Evolutionary conservation across 768 basidiomycete species (phyloP), one percentile per base, ranked within the genome.

Genomic region (Tulasnella sp.): DNA sequence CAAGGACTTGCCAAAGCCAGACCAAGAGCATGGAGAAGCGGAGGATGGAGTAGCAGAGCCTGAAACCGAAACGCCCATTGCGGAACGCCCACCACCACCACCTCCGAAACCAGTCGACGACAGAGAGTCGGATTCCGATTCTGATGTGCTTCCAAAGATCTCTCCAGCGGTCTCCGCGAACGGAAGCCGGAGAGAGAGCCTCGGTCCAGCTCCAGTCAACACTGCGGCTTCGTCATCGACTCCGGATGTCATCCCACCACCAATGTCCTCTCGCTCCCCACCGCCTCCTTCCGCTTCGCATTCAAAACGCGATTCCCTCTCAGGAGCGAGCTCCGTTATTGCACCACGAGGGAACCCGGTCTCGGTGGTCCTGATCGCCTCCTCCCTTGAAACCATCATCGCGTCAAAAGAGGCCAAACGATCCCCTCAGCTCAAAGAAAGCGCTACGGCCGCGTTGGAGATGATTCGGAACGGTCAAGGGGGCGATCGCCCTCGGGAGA

Each of bases 321-420:
- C 77, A 19, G 58, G 58, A 62, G 62, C 77, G 19, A 78, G 58
- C 21, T 78, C 77, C 36, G 38, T 78, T 42, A 78, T 39, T n/a
- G 77, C 77, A 1, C 38, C 73, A 5, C 73, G 79, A 74, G 79
- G 72, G 14, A 80, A 79, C 56, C 74, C 79, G 5, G 80, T 81
- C 16, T 81, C 80, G 21, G 73, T 75, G 21, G 80, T 80, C 27
- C 88, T 96, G 75, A 93, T 96, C 81, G 89, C 93, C 7, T 92
- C 94, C 18, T 95, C 96, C 5, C 85, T 98, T 80, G 94, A 97
- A 83, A 91, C 90, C 10, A 96, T 98, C 84, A 90, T 92, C 48
- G 87, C 92, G 18, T 97, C 96, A 0, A 94, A 93, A 83, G 96
- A 97, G 84, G 96, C 96, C 19, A 95, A 91, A 81, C 91, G 93